Evolutionary conservation across 176 grass and related monocot species (phyloP), one percentile per base, ranked within the genome.

Genomic region (Eleusine indica): DNA sequence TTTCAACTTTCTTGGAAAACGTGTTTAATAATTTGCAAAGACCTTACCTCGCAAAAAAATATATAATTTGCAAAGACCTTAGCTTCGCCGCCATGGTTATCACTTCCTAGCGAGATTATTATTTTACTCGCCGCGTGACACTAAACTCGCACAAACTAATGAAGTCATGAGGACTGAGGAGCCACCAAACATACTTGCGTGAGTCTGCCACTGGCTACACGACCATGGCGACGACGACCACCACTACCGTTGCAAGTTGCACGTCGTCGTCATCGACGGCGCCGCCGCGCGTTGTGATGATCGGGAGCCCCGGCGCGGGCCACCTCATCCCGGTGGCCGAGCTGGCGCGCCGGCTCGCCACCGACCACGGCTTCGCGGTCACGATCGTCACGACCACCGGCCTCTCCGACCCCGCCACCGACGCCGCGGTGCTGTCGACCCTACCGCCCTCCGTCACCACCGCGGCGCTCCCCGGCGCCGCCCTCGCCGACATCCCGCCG

Each of bases 321-420:
- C 92, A 91, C 77, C 75, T 94, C 53, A 82, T 87, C 74, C 92
- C 92, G 1, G 12, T 94, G 30, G 84, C 44, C 6, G 89, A 91
- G 83, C 72, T 91, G 3, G 89, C 89, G 28, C 39, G 69, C 4
- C 47, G 77, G 43, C 87, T 94, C 32, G 73, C 3, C 39, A 0
- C 22, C 2, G 30, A 79, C 14, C 81, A 91, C 42, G 84, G 78
- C 68, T 64, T 91, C 68, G 67, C 73, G 12, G 81, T 69, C 67
- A 85, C 84, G 4, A 19, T 91, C 28, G n/a, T 87, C 49, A 78
- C 58, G 52, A 49, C 81, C 68, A 39, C 89, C 69, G 83, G 78
- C 84, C 78, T 87, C 73, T 66, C 66, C 19, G 52, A 88, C 52
- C 44, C 60, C 15, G 48, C 53, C 6, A 56, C 65, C 35, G 49